Evolutionary conservation across 371 early-diverging fungal species (phyloP), one percentile per base, ranked within the genome.

Genomic region (Haplosporangium sp.): DNA sequence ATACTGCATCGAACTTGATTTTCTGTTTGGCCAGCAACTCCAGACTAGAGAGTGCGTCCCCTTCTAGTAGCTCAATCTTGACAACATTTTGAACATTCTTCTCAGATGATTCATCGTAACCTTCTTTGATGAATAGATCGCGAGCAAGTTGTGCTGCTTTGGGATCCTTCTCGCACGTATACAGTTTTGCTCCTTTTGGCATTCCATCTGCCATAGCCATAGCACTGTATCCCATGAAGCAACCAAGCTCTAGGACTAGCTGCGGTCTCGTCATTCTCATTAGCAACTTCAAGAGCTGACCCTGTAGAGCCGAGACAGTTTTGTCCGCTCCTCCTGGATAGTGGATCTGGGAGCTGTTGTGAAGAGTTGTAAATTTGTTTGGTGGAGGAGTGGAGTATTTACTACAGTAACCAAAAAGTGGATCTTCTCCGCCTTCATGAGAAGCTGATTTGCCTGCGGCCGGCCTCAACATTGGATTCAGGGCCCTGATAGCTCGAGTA

Each of bases 201-300:
- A 90, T 66, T 1, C 88, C 91, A 19, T 89, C 86, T 4, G 88
- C 91, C 86, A 92, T 87, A n/a, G 87, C 88, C 63, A 90, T 77
- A 6, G 90, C 86, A 4, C 86, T 86, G 59, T 77, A 87, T 1
- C 92, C 92, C 19, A 90, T 89, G 66, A 90, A 91, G 17, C 88
- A 87, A 10, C 92, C 92, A 57, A 92, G 83, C 56, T 92, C 92
- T 0, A 92, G 77, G 0, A 90, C 79, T 0, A 47, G 56, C 1
- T 53, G 37, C 1, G 89, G 86, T 19, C 82, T 65, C 9, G 85
- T 74, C 19, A 90, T 58, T 2, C 74, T 48, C 8, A 85, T 72
- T 6, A 89, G 58, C 39, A 85, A 72, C 38, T 78, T 71, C 8
- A 90, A 69, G 0, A 89, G 61, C n/a, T 83, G 79, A 7, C 84